Evolutionary conservation across 2,329 filamentous ascomycete genomes (phyloP).

Genomic region (Alternaria brassicicola): DNA sequence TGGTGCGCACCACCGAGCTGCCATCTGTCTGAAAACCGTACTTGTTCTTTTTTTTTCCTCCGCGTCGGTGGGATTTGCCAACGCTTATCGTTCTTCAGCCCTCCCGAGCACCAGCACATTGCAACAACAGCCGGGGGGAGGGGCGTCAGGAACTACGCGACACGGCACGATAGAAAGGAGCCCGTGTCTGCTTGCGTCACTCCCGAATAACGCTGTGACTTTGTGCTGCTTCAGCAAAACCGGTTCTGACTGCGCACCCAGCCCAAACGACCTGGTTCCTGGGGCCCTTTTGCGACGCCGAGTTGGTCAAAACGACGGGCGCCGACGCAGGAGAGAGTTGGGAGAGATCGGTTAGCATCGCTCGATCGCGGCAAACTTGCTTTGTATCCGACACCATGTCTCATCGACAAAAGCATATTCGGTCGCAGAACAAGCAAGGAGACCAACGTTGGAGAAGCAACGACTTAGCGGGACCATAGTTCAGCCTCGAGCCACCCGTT

Average conservation of each 20-base stretch:
- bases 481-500: conserved; percentile 24
- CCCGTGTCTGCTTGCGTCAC: conserved; percentile 13
- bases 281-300: conserved; percentile 7
- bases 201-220: conserved; percentile 3
- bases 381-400: conserved; percentile 3
- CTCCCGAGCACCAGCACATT: conserved; percentile 1
- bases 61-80: background rate
- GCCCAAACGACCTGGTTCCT: conserved; percentile 3
- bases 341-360: conserved; percentile 4
- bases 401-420: conserved; percentile 4
- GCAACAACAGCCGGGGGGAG: conserved; percentile 18
- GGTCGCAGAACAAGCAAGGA: background rate
- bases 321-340: background rate
- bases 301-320: background rate
- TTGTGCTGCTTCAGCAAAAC: conserved; percentile 17
- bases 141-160: conserved; percentile 20
- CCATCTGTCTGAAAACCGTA: conserved; percentile 6
- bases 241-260: conserved; percentile 14
- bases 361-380: conserved; percentile 3
- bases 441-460: conserved; percentile 16
- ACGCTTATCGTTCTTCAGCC: conserved; percentile 5
- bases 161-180: conserved; percentile 12
- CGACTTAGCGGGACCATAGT: conserved; percentile 13
- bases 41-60: conserved; percentile 3
- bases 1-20: conserved; percentile 12